Evolutionary conservation across 2,329 filamentous ascomycete species (phyloP).

Genomic region (Dactylella cylindrospora): DNA sequence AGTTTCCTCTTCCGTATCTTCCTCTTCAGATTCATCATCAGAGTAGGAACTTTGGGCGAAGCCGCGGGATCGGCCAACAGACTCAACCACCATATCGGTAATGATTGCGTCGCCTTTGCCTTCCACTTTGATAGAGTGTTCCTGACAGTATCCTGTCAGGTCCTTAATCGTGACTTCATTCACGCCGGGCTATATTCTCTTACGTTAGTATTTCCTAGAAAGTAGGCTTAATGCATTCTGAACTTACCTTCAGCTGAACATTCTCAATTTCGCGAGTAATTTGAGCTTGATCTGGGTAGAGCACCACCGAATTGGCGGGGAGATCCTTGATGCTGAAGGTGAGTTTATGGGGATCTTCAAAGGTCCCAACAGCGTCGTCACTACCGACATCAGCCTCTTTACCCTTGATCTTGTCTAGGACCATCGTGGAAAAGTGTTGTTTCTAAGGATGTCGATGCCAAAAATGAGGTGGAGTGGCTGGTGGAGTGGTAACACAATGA

Average conservation of each 20-base stretch:
- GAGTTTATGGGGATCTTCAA: slow-evolving; percentile 51
- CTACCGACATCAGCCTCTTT: slow-evolving; percentile 28
- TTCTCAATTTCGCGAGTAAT: slow-evolving; percentile 47
- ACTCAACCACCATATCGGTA: slow-evolving; percentile 64
- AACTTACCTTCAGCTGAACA: slow-evolving; percentile 46
- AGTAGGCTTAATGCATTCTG: not conserved
- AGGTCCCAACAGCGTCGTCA: slow-evolving; percentile 17
- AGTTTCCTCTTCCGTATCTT: slow-evolving; percentile 32
- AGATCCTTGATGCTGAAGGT: slow-evolving; percentile 62
- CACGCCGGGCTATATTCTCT: slow-evolving; percentile 54
- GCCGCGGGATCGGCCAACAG: slow-evolving; percentile 51
- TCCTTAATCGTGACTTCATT: slow-evolving; percentile 63
- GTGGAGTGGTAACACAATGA: not conserved
- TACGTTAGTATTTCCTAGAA: not conserved
- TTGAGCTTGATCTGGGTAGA: slow-evolving; percentile 65
- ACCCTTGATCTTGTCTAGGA: slow-evolving; percentile 20
- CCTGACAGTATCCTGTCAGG: slow-evolving; percentile 59
- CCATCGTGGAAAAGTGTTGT: slow-evolving; percentile 3
- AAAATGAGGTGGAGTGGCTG: not conserved
- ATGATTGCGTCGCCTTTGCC: slow-evolving; percentile 59
- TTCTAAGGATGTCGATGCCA: not conserved
- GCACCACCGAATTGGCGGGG: slow-evolving; percentile 62
- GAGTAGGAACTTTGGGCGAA: slow-evolving; percentile 56
- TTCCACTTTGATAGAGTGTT: slow-evolving; percentile 63
- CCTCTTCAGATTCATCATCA: slow-evolving; percentile 51